Evolutionary conservation across 169 alveolate genomes (phyloP), one percentile per base, ranked within the genome.

Genomic region (Cyclospora cayetanensis): DNA sequence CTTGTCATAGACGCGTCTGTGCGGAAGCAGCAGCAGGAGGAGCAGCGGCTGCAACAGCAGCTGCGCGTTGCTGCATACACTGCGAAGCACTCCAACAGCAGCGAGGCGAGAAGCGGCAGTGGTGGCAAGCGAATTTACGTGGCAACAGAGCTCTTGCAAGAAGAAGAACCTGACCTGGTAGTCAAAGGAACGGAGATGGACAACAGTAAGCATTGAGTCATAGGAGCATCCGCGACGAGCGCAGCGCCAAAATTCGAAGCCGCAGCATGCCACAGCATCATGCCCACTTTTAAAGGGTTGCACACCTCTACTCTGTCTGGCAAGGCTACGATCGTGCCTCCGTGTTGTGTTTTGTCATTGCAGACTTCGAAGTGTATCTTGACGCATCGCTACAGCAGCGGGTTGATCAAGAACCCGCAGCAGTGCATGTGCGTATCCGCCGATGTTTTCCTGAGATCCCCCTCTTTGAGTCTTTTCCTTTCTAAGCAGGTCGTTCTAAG

Each of bases 141-240:
- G 3, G 82, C 82, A 5, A 31, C 29, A 15, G 82, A 70, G 2
- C 52, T 70, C 31, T 50, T 70, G 41, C 82, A 70, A n/a, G 82
- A 70, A 22, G 82, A 70, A 5, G 82, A 74, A 22, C 60, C 65
- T 4, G 85, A 37, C 20, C 65, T 37, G 29, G 39, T 41, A 22
- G 85, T 70, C 39, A 70, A 70, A 50, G 82, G 82, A 1, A 4
- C 18, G 4, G 82, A 70, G 7, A 50, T 42, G 35, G 82, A 70
- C 82, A 70, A 70, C 52, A 70, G 82, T 70, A 70, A 70, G 82
- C 82, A 31, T n/a, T n/a, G n/a, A n/a, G n/a, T n/a, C n/a, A n/a
- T n/a, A n/a, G n/a, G n/a, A n/a, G n/a, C n/a, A n/a, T n/a, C n/a
- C n/a, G 82, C 82, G 22, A 63, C 63, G n/a, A 37, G 41, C 25